Conservation (phyloP, 208 protist species). For the Porcisia hertigi region DNA sequence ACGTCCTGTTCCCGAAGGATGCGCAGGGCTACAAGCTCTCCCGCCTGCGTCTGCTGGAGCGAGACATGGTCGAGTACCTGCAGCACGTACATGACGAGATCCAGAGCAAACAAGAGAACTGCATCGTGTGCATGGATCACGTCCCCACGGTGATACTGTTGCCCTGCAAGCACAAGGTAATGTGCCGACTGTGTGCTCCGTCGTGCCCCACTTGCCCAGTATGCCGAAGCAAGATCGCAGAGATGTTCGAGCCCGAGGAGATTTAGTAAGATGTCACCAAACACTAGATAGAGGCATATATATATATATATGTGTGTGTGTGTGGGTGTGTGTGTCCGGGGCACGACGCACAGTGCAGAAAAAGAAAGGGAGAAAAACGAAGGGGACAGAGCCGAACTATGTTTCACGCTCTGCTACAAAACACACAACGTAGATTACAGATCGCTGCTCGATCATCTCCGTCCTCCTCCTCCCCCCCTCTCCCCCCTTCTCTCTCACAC, state of each 20-base stretch:
- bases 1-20: conserved; percentile 66
- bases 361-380: too few species aligned
- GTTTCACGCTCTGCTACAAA: too few species aligned
- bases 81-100: conserved; percentile 77
- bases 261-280: conserved; percentile 22
- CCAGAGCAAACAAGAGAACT: conserved; percentile 71
- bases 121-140: conserved; percentile 84
- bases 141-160: conserved; percentile 80
- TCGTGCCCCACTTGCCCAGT: conserved; percentile 59
- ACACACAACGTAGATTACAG: too few species aligned
- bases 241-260: conserved; percentile 87
- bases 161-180: conserved; percentile 85
- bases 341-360: too few species aligned
- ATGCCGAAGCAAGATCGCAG: conserved; percentile 67
- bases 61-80: conserved; percentile 87
- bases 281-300: not conserved
- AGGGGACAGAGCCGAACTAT: too few species aligned
- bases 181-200: conserved; percentile 76
- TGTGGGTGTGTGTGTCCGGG: too few species aligned
- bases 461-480: too few species aligned
- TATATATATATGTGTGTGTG: not conserved
- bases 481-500: too few species aligned
- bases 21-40: conserved; percentile 61
- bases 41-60: conserved; percentile 66
- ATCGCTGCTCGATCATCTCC: too few species aligned